Evolutionary conservation across 2,329 filamentous ascomycete genomes (phyloP).

Genomic region (Pleoardoris graminearum): DNA sequence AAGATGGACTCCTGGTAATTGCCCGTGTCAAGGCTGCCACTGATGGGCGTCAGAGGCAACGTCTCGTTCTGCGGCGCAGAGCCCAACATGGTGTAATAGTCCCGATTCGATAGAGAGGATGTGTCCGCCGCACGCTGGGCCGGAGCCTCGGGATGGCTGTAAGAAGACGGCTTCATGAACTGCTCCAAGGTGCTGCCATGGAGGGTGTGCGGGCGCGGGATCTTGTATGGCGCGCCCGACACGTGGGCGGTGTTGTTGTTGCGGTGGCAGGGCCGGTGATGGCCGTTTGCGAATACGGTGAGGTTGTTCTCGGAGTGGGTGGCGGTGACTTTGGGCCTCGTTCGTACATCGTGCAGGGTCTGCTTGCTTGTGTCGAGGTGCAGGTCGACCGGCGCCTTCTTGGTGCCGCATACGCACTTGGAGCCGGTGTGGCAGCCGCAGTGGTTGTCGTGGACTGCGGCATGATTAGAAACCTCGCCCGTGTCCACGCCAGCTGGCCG

Average conservation of each 20-base stretch:
- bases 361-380: constrained; percentile 49
- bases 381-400: constrained; percentile 59
- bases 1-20: constrained; percentile 36
- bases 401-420: constrained; percentile 64
- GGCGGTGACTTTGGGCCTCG: constrained; percentile 60
- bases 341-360: constrained; percentile 51
- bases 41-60: constrained; percentile 31
- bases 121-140: constrained; percentile 41
- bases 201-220: constrained; percentile 52
- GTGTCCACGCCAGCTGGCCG: constrained; percentile 36
- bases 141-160: constrained; percentile 27
- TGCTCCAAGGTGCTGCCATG: constrained; percentile 40
- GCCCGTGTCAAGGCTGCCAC: constrained; percentile 34
- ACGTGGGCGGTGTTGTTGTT: constrained; percentile 67
- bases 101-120: constrained; percentile 41
- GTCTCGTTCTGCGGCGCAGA: constrained; percentile 34
- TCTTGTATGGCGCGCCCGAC: constrained; percentile 65
- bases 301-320: constrained; percentile 63
- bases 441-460: constrained; percentile 43
- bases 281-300: constrained; percentile 65
- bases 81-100: constrained; percentile 43
- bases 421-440: constrained; percentile 62
- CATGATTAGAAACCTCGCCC: constrained; percentile 36
- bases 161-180: constrained; percentile 27
- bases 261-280: constrained; percentile 67